Conservation (phyloP, 139 green algal species). For the Desmodesmus armatus region DNA sequence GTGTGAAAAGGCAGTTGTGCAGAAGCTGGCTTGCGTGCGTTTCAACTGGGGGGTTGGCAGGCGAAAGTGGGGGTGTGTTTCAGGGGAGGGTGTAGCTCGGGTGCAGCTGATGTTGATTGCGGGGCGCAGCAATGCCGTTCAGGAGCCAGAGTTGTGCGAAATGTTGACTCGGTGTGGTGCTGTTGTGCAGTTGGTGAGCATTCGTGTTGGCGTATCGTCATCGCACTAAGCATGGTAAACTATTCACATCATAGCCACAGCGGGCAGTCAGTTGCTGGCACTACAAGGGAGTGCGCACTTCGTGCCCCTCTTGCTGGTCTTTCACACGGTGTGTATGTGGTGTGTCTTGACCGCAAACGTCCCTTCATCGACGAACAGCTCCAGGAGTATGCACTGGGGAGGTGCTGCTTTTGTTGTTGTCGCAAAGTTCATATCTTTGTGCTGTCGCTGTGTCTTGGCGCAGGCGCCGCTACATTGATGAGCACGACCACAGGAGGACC, state of each 20-base stretch:
- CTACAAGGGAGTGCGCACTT: not conserved
- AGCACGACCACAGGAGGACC: constrained; percentile 23
- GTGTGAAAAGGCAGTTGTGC: not conserved
- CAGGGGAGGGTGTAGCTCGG: not conserved
- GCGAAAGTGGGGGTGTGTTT: not conserved
- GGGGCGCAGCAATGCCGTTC: too few species aligned
- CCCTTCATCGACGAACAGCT: not conserved
- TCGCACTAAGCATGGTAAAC: too few species aligned
- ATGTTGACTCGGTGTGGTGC: too few species aligned
- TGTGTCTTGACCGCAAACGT: not conserved
- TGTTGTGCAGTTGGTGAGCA: too few species aligned
- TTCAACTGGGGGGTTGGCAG: not conserved
- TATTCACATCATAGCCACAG: too few species aligned
- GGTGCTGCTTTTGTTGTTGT: not conserved
- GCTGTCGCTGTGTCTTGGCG: not conserved
- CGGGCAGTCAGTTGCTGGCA: too few species aligned
- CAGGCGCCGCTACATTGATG: constrained; percentile 7
- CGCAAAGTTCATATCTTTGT: not conserved
- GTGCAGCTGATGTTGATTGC: too few species aligned
- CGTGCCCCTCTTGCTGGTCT: too few species aligned
- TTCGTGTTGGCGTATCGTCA: too few species aligned
- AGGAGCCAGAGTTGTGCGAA: too few species aligned
- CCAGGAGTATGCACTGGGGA: not conserved
- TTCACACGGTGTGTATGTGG: not conserved
- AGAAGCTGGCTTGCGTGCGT: not conserved